A percentile compares a stretch with the other conserved stretches of the same genome.
Conservation (phyloP, 73 alveolate species). For the Breviolum minutum region DNA sequence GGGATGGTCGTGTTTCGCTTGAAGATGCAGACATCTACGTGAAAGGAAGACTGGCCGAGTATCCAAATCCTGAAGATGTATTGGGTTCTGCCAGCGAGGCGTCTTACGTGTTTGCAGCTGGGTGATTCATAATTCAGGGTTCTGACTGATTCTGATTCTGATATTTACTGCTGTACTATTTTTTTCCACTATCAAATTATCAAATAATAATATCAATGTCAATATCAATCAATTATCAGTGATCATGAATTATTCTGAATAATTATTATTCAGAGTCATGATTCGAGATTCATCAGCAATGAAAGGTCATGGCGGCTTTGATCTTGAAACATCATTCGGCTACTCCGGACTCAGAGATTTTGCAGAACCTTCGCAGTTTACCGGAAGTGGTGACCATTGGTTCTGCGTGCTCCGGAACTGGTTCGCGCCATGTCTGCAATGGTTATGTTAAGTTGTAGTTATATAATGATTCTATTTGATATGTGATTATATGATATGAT, state of each 20-base stretch:
- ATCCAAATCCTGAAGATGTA: neutral
- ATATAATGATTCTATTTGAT: neutral
- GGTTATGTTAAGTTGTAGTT: neutral
- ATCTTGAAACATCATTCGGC: neutral
- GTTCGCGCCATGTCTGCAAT: neutral
- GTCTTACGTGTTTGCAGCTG: neutral
- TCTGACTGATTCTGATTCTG: too few relatives aligned
- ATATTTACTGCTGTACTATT: too few relatives aligned
- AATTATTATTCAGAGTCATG: too few relatives aligned
- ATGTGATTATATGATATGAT: neutral
- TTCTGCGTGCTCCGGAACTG: neutral
- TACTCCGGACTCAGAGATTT: neutral
- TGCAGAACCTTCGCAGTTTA: neutral
- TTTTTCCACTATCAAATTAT: too few relatives aligned
- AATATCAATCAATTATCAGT: too few relatives aligned
- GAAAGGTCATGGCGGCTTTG: neutral
- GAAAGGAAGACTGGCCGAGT: neutral
- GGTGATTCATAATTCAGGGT: too few relatives aligned
- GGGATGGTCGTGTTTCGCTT: neutral
- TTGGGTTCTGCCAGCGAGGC: neutral
- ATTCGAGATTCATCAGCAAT: neutral
- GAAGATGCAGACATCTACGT: neutral
- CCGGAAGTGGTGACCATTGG: neutral
- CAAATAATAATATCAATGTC: too few relatives aligned
- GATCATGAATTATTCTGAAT: too few relatives aligned